Evolutionary conservation across 306 rosid species (phyloP), one percentile per base, ranked within the genome.

Genomic region (Cucurbita argyrosperma): DNA sequence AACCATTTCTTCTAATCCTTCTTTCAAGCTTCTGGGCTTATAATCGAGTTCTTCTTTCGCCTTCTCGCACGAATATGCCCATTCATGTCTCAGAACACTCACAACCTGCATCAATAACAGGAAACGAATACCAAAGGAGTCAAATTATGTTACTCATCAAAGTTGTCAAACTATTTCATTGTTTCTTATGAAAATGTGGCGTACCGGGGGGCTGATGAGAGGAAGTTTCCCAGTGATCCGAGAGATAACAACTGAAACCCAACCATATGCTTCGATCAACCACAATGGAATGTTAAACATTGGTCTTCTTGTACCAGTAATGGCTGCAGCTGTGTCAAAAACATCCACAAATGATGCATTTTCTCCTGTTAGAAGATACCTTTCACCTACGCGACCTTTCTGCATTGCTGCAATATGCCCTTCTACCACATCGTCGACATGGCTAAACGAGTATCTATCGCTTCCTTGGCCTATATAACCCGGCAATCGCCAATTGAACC

Each of bases 321-420:
- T 81, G 19, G 58, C 71, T 18, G 96, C 97, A 62, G 96, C 91
- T 74, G 84, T 38, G 76, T 90, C 95, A 72, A 94, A 94, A 82
- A 91, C 89, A 61, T 80, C 78, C 5, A 62, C 82, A 74, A 94
- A 89, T 9, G 98, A 94, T 0, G 91, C 90, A 82, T 90, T 94
- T 83, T 94, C 98, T 71, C 98, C 97, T 0, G 98, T 85, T 21
- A 94, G 82, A 10, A 90, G 80, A 81, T 90, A 90, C 62, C 98
- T 84, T 72, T 80, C 85, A 46, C 98, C 98, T n/a, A 42, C 46
- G 74, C 72, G 60, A 18, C 97, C 97, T 72, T 82, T 86, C 47
- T 68, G 40, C 95, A 90, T 82, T 3, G 90, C 97, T 11, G 83
- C 83, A 81, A 94, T 82, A 57, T 90, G 98, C 69, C 92, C 98